Percentiles rank a stretch among this genome's conserved stretches.
Evolutionary conservation across 768 basidiomycete species (phyloP).

Genomic region (Gloeophyllum trabeum): DNA sequence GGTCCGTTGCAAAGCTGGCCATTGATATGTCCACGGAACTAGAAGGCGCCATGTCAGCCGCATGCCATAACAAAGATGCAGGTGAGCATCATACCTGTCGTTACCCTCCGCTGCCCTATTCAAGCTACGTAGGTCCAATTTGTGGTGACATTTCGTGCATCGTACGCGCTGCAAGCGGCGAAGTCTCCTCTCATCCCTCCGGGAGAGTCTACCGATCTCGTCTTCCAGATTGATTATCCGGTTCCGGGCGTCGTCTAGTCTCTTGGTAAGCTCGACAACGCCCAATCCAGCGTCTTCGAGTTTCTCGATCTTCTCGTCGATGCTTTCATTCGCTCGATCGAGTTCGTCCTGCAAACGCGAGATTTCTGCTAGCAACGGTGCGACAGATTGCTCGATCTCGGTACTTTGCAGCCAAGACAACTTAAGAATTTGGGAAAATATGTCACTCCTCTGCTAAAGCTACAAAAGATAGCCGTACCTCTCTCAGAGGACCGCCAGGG

Average conservation of each 20-base stretch:
- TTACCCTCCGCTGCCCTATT: slow-evolving; percentile 33
- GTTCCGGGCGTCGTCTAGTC: slow-evolving; percentile 59
- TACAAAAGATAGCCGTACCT: slow-evolving; percentile 35
- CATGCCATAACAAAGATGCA: background rate
- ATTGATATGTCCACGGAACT: slow-evolving; percentile 46
- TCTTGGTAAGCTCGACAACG: slow-evolving; percentile 57
- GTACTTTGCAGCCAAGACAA: slow-evolving; percentile 67
- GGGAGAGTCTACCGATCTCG: slow-evolving; percentile 51
- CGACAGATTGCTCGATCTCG: slow-evolving; percentile 38
- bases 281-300: slow-evolving; percentile 74
- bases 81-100: slow-evolving; percentile 40
- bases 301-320: slow-evolving; percentile 82
- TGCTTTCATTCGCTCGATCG: slow-evolving; percentile 69
- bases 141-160: slow-evolving; percentile 60
- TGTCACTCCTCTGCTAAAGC: background rate
- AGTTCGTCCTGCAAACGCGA: slow-evolving; percentile 64
- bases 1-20: slow-evolving; percentile 37
- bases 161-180: slow-evolving; percentile 49
- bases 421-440: slow-evolving; percentile 20
- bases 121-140: slow-evolving; percentile 38
- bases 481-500: slow-evolving; percentile 67
- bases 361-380: slow-evolving; percentile 65
- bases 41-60: background rate
- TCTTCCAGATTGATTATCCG: slow-evolving; percentile 49
- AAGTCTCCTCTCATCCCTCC: slow-evolving; percentile 60